A percentile compares a stretch with the other conserved stretches of the same genome.
phyloP scores from a whole-genome alignment of 2,329 filamentous ascomycete genomes.

The Claviceps maximensis region DNA sequence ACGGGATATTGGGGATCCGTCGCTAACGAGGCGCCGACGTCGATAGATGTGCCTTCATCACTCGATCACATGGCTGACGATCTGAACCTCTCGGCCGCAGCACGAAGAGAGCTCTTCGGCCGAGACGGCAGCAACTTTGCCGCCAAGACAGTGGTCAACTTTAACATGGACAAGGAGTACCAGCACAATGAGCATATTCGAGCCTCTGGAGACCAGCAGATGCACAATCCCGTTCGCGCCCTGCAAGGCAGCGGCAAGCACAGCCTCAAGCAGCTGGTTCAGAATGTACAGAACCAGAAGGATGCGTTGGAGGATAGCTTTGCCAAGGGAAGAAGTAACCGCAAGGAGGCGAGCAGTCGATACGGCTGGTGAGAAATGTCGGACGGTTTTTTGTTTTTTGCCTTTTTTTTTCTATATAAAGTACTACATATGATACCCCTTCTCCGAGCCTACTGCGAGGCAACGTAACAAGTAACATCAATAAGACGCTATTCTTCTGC shows the following conservation, averaged over 20 bases:
- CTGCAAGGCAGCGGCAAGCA: conserved; percentile 68
- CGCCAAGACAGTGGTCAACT: conserved; percentile 57
- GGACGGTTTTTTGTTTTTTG: no score
- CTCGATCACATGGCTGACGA: conserved; percentile 61
- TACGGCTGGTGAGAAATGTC: conserved; percentile 71
- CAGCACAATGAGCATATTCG: conserved; percentile 67
- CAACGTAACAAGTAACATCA: neutral
- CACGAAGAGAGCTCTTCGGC: conserved; percentile 76
- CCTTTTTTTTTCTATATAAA: neutral
- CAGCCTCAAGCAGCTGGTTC: conserved; percentile 76
- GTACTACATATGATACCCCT: neutral
- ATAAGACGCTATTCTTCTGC: no score
- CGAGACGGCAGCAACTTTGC: conserved; percentile 34
- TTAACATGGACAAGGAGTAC: conserved; percentile 84
- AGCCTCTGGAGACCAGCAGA: conserved; percentile 53
- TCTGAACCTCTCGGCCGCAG: conserved; percentile 64
- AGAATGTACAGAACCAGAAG: conserved; percentile 65
- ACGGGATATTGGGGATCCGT: conserved; percentile 4
- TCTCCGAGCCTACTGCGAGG: neutral
- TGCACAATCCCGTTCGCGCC: conserved; percentile 75
- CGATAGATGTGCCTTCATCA: conserved; percentile 30
- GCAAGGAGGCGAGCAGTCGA: conserved; percentile 64
- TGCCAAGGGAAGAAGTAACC: conserved; percentile 64
- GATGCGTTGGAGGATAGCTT: conserved; percentile 89
- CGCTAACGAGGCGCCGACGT: conserved; percentile 14